Base-by-base conservation (phyloP, 2,329 filamentous ascomycete species). In the Diaporthe sp. region DNA sequence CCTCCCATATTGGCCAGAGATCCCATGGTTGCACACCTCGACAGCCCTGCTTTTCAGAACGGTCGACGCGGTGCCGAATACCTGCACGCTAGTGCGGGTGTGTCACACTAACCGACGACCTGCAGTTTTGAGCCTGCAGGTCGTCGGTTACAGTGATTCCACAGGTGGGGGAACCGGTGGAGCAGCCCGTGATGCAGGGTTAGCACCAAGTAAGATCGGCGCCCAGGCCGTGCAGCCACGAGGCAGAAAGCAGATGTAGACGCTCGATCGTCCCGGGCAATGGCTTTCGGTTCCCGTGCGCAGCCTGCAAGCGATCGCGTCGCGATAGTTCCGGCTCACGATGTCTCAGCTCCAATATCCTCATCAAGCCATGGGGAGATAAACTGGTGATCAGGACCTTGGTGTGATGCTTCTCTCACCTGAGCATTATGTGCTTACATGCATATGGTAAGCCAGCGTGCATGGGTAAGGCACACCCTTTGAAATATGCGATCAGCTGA, bases 181-280 rank as follows among this genome's bases (percentile, higher is more conserved):
- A 9, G 12, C 15, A 0, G 0, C 59, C 59, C n/a, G 39, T 25
- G 22, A 2, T 53, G n/a, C 62, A 68, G 31, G 46, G 46, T 25
- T 19, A 68, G n/a, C n/a, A n/a, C n/a, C n/a, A n/a, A n/a, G n/a
- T n/a, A n/a, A n/a, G n/a, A n/a, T n/a, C n/a, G n/a, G n/a, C n/a
- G n/a, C n/a, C n/a, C n/a, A n/a, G n/a, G n/a, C n/a, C 62, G 62
- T 37, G 62, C 28, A 67, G 44, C 46, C 62, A 49, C 22, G 31
- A 39, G 46, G 61, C 61, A 49, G 61, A 25, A 39, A 0, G 6
- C 44, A 25, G 44, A 3, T n/a, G 19, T 15, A 34, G 31, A 34
- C 22, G 31, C 19, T n/a, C 12, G 22, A 42, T 6, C 12, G 1
- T 39, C 28, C 17, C 15, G 4, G 10, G 0, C 51, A 59, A 39